phyloP scores from a whole-genome alignment of 306 rosid species.

The Fragaria nilgerrensis region DNA sequence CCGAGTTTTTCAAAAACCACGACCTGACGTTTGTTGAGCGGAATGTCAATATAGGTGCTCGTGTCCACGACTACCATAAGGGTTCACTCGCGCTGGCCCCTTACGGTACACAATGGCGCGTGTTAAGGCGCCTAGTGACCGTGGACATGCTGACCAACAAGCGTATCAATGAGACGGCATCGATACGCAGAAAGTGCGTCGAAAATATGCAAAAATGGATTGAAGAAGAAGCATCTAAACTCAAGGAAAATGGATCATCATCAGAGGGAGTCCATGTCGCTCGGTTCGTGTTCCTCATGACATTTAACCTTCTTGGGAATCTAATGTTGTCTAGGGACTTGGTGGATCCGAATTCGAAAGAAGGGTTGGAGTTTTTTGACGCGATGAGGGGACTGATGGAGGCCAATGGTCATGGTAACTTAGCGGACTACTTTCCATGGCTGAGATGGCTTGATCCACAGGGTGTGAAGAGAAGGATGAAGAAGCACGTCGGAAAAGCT shows the following conservation, averaged over 20 bases:
- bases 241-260: background rate
- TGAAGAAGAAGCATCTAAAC: slow-evolving; percentile 21
- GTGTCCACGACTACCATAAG: slow-evolving; percentile 40
- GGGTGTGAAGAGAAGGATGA: slow-evolving; percentile 30
- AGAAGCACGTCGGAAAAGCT: slow-evolving; percentile 46
- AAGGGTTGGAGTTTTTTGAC: slow-evolving; percentile 34
- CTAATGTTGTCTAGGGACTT: slow-evolving; percentile 45
- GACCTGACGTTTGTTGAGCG: slow-evolving; percentile 45
- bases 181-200: slow-evolving; percentile 34
- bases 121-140: slow-evolving; percentile 44
- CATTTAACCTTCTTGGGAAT: slow-evolving; percentile 47
- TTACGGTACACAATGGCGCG: slow-evolving; percentile 53
- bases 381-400: slow-evolving; percentile 35
- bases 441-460: slow-evolving; percentile 14
- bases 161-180: slow-evolving; percentile 41
- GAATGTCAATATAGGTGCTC: slow-evolving; percentile 12
- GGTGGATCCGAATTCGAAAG: slow-evolving; percentile 33
- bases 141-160: slow-evolving; percentile 46
- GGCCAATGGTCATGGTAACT: slow-evolving; percentile 38
- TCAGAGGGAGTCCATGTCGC: slow-evolving; percentile 34
- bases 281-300: slow-evolving; percentile 39
- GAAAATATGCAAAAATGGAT: slow-evolving; percentile 41
- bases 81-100: slow-evolving; percentile 50
- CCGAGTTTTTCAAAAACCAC: slow-evolving; percentile 48
- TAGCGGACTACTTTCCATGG: slow-evolving; percentile 29